Evolutionary conservation across 192 early-diverging fungal species (phyloP).

Genomic region (Coemansia sp.): DNA sequence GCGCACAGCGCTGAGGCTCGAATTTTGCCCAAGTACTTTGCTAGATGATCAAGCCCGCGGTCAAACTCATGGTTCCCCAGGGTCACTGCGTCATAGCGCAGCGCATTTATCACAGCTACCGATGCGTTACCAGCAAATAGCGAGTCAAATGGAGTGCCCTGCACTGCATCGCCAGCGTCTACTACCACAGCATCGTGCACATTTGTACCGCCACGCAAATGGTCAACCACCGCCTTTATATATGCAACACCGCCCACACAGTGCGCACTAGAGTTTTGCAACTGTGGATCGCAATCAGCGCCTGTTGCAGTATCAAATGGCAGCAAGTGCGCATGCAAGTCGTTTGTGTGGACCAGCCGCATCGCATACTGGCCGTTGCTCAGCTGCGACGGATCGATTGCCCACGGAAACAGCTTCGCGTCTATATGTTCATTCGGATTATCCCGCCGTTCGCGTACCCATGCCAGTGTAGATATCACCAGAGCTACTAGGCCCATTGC

Average conservation of each 20-base stretch:
- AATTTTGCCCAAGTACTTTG: slow-evolving; percentile 57
- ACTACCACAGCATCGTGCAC: slow-evolving; percentile 59
- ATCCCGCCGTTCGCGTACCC: slow-evolving; percentile 23
- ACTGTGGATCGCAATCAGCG: slow-evolving; percentile 43
- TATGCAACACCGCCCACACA: slow-evolving; percentile 70
- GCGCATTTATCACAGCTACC: slow-evolving; percentile 63
- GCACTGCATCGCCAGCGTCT: slow-evolving; percentile 73
- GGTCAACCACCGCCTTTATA: slow-evolving; percentile 63
- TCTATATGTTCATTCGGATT: slow-evolving; percentile 13
- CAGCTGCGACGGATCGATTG: slow-evolving; percentile 11
- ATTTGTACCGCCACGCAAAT: slow-evolving; percentile 49
- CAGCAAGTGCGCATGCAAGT: slow-evolving; percentile 56
- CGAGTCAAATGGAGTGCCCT: slow-evolving; percentile 67
- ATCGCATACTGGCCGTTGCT: slow-evolving; percentile 27
- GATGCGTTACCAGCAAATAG: slow-evolving; percentile 64
- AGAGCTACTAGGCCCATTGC: slow-evolving; percentile 20
- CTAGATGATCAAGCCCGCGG: slow-evolving; percentile 59
- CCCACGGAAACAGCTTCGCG: slow-evolving; percentile 24
- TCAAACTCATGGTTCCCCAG: slow-evolving; percentile 81
- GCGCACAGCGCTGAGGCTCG: slow-evolving; percentile 67
- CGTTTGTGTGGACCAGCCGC: slow-evolving; percentile 60
- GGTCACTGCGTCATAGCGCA: slow-evolving; percentile 60
- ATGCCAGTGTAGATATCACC: slow-evolving; percentile 20
- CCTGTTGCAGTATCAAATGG: slow-evolving; percentile 49
- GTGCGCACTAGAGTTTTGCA: slow-evolving; percentile 8